phyloP scores from a whole-genome alignment of 2,329 filamentous ascomycete species.

The Nemania sp. region DNA sequence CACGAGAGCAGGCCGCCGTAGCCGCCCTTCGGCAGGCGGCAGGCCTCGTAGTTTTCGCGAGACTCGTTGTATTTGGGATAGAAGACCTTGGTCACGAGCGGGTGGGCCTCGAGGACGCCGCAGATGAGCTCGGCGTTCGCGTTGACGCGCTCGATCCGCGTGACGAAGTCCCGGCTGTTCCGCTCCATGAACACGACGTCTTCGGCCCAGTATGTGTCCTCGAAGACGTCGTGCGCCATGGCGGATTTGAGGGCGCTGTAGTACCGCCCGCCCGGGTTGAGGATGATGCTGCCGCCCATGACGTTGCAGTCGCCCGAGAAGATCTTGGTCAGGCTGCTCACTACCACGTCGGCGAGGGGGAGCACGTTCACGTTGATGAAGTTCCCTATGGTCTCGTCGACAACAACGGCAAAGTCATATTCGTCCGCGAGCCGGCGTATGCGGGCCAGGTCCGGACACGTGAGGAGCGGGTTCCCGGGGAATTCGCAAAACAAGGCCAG shows the following conservation, averaged over 20 bases:
- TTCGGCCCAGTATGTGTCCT: conserved; percentile 92
- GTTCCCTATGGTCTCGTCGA: conserved; percentile 96
- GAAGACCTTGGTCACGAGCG: conserved; percentile 73
- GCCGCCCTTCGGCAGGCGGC: conserved; percentile 71
- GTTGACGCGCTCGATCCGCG: conserved; percentile 83
- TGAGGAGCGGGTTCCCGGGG: conserved; percentile 86
- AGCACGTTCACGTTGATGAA: conserved; percentile 95
- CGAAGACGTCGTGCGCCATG: conserved; percentile 66
- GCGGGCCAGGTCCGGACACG: conserved; percentile 80
- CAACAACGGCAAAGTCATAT: conserved; percentile 85
- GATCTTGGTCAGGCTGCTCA: conserved; percentile 93
- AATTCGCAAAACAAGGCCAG: conserved; percentile 93
- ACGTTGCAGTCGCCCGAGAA: conserved; percentile 98
- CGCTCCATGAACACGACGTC: conserved; percentile 94
- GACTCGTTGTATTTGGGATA: conserved; percentile 83
- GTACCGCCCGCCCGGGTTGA: conserved; percentile 68
- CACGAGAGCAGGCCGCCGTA: conserved; percentile 90
- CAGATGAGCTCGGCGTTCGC: conserved; percentile 82
- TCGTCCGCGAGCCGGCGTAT: conserved; percentile 78
- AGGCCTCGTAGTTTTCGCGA: conserved; percentile 74
- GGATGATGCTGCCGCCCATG: conserved; percentile 80
- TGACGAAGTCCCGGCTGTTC: conserved; percentile 90
- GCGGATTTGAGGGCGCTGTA: conserved; percentile 70
- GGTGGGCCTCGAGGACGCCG: conserved; percentile 64
- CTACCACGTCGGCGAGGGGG: conserved; percentile 85